Evolutionary conservation across 805 yeast genomes (phyloP).

Genomic region (Myxozyma vanderwaltii): DNA sequence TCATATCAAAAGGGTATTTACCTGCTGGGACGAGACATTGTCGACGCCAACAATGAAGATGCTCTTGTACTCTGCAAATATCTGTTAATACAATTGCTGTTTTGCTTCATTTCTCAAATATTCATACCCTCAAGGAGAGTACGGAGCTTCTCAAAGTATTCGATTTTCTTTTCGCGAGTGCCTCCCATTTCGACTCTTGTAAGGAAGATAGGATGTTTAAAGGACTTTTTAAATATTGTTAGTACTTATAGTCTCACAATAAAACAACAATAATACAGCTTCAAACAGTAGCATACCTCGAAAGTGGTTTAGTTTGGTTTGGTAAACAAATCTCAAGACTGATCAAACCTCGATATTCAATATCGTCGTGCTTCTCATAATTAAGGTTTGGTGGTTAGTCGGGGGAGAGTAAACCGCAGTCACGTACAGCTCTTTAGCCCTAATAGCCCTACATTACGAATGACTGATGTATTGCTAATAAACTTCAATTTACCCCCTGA

Average conservation of each 20-base stretch:
- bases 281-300: conserved; percentile 11
- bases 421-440: conserved; percentile 6
- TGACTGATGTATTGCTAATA: neutral
- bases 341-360: neutral
- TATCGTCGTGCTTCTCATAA: neutral
- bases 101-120: neutral
- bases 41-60: conserved; percentile 99
- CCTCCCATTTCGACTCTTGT: conserved; percentile 98
- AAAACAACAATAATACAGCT: neutral
- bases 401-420: neutral
- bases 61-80: conserved; percentile 77
- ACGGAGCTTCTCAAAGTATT: conserved; percentile 94
- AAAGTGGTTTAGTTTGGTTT: conserved; percentile 4
- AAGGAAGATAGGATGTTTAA: conserved; percentile 87
- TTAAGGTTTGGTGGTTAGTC: neutral
- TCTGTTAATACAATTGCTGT: neutral
- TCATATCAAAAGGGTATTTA: conserved; percentile 48
- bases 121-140: conserved; percentile 66
- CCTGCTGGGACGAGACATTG: conserved; percentile 93
- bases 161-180: conserved; percentile 94
- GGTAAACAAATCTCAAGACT: neutral
- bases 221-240: conserved; percentile 47
- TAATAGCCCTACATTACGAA: neutral
- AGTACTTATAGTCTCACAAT: neutral
- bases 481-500: no score